phyloP scores from a whole-genome alignment of 345 rosid genomes.

The Turritis glabra region DNA sequence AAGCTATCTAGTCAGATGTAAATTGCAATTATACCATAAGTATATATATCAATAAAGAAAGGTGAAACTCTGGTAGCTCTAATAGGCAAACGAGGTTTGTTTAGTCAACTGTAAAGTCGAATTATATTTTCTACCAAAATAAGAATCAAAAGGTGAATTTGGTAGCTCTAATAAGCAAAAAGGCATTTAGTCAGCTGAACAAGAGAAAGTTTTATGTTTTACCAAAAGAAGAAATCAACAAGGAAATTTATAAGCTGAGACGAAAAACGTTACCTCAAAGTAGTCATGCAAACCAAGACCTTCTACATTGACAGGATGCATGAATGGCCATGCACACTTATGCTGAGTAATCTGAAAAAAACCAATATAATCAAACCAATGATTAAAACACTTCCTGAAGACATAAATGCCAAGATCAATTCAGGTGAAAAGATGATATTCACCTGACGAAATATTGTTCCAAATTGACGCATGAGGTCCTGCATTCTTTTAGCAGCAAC shows the following conservation, averaged over 20 bases:
- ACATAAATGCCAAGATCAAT: neutral
- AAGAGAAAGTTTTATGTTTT: neutral
- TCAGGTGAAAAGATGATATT: neutral
- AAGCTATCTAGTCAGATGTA: neutral
- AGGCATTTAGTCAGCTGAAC: neutral
- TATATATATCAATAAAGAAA: neutral
- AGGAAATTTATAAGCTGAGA: neutral
- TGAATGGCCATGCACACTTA: constrained; percentile 86
- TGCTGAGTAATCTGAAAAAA: constrained; percentile 75
- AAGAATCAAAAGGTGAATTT: neutral
- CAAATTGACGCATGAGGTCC: constrained; percentile 85
- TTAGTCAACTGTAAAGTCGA: neutral
- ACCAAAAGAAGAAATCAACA: constrained; percentile 2
- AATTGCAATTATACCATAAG: neutral
- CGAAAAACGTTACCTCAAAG: constrained; percentile 53
- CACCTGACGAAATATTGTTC: constrained; percentile 66
- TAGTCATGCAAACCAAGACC: constrained; percentile 88
- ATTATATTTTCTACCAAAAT: neutral
- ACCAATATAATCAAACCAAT: neutral
- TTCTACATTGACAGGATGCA: constrained; percentile 88
- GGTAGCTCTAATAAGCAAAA: neutral
- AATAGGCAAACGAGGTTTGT: neutral
- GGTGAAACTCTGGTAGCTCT: neutral
- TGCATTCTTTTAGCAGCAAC: constrained; percentile 92
- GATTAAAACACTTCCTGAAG: neutral